Evolutionary conservation across 169 alveolate species (phyloP), one percentile per base, ranked within the genome.

Genomic region (Eimeria necatrix): DNA sequence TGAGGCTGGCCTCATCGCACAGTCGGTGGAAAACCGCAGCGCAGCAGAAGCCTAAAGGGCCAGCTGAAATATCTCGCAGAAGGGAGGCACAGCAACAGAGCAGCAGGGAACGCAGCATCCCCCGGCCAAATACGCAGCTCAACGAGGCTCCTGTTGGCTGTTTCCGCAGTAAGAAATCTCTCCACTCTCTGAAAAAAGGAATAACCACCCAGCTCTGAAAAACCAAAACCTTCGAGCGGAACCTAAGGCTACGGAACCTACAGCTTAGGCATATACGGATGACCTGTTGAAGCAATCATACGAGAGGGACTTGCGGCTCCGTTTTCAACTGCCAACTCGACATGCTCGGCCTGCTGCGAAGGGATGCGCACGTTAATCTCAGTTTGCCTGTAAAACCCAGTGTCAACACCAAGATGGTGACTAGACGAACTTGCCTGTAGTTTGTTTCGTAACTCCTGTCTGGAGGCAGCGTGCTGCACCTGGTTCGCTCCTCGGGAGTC

Each of bases 81-180:
- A 84, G 52, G 26, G 78, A 7, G 18, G 46, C 74, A 5, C 74
- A 51, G 18, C 74, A 56, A 20, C 74, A 64, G 32, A 84, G 92
- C 16, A 84, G 78, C 20, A 84, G 92, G 9, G 92, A 84, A n/a
- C 92, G 74, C 56, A 84, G 59, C 51, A 84, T 41, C 18, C 78
- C 18, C 59, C 92, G 92, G 20, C 92, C 92, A 41, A 84, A 84
- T 7, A 70, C 56, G n/a, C 78, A 70, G 6, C 74, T 20, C 60
- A 84, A 64, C 41, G 92, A 84, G n/a, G 92, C 92, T 5, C 92
- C 92, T 22, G 92, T 84, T 26, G 92, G 92, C 52, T 41, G 74
- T 22, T 84, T 84, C 46, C 56, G 68, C 4, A 26, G 74, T 76
- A 84, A 24, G 52, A 84, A 84, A 8, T 59, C 52, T n/a, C 92